Base-by-base conservation (phyloP, 805 yeast species). In the Komagataella mondaviorum region DNA sequence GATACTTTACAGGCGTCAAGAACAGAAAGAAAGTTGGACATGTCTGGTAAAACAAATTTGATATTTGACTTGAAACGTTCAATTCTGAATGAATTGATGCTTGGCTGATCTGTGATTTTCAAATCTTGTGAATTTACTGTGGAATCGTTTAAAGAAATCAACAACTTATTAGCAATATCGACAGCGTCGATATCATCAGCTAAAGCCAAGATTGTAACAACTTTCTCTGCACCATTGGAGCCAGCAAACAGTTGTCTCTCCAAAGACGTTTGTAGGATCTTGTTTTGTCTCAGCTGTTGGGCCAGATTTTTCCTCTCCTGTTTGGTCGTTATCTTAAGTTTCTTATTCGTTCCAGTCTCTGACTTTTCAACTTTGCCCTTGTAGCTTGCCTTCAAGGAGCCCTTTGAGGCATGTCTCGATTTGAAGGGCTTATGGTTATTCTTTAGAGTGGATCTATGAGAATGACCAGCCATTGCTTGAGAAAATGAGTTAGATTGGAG, bases 301-400 rank as follows among this genome's bases (percentile, higher is more conserved):
- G 88, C 78, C 14, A 77, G 62, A 60, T 93, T 89, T 69, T 81
- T 85, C 59, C 99, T 78, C 59, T 88, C 90, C 44, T 72, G 60
- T 58, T 72, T 75, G 48, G 74, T 70, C 49, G 67, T 64, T 23
- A 63, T 64, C 55, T 70, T 71, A 22, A 66, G 55, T 23, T 71
- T 60, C 54, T 71, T 71, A 50, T 71, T 63, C 36, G 59, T 54
- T 12, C 62, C 63, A 36, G 67, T 55, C 46, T 53, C 56, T 2
- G 77, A 68, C 59, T 83, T 85, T 62, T 90, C 98, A 43, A 91
- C 87, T 65, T 88, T 90, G 54, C 98, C 98, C 62, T 85, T 90
- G 59, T 71, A 72, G 53, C 79, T 72, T 56, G 88, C 86, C 63
- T 89, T 95, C 60, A 91, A 66, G 43, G 89, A 79, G 54, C 96